Evolutionary conservation across 139 green algal species (phyloP), one percentile per base, ranked within the genome.

Genomic region (Chlamydomonas schloesseri): DNA sequence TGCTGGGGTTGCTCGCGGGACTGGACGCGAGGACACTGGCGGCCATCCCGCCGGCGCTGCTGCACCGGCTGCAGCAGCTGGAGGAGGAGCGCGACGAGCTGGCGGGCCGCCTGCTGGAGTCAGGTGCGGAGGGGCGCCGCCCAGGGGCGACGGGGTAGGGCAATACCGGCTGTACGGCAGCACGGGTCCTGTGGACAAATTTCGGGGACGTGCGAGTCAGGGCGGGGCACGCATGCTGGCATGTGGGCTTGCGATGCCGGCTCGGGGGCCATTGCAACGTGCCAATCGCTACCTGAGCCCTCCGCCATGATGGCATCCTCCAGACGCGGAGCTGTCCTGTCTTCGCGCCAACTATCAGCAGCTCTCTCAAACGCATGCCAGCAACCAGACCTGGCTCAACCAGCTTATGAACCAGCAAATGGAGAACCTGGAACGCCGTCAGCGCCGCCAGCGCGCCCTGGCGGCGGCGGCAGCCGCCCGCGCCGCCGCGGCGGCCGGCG

Each of bases 81-180:
- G 78, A 84, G 78, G 78, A 84, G 64, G 78, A 84, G 47, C 78
- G 78, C 18, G 78, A 84, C 18, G 78, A 84, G 78, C 78, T 84
- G 65, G 78, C 78, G n/a, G 78, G 65, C 0, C 68, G 78, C 20
- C 65, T 84, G 65, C 47, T 84, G 8, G 78, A 75, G n/a, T 75
- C 78, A 26, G 74, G 74, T 82, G 33, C 23, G 14, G n/a, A 8
- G 64, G 29, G 64, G 13, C 11, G 29, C 28, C 5, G 9, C 5
- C 64, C 17, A 5, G 11, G 29, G 18, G 17, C 18, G 20, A 67
- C n/a, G n/a, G n/a, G n/a, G n/a, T n/a, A n/a, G n/a, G n/a, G n/a
- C n/a, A n/a, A n/a, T n/a, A n/a, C n/a, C n/a, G n/a, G n/a, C n/a
- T n/a, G n/a, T n/a, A n/a, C n/a, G n/a, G n/a, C n/a, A n/a, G n/a